Percentiles rank a stretch among this genome's conserved stretches.
These are phyloP conservation scores for Plasmodium chabaudi DNA, from an alignment of 169 alveolate genomes.

Conservation along the genomic window DNA sequence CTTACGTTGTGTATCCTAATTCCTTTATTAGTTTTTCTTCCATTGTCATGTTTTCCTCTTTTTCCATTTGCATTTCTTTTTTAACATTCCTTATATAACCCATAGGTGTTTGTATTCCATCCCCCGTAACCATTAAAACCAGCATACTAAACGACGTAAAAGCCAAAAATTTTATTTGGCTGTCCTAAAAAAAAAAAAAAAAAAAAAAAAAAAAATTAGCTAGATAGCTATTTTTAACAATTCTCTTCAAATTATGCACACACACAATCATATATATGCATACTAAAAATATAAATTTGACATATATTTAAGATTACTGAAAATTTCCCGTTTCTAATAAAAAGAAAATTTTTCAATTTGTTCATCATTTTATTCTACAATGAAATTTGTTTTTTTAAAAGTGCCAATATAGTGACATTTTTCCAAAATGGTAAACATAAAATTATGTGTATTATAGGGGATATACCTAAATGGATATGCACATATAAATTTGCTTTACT, in stretches of 20 bases:
- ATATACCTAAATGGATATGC: too few species aligned
- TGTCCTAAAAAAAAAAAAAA: slow-evolving; percentile 12
- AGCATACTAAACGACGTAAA: slow-evolving; percentile 67
- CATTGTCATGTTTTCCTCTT: slow-evolving; percentile 26
- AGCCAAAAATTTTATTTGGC: slow-evolving; percentile 61
- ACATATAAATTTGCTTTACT: too few species aligned
- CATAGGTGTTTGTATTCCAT: slow-evolving; percentile 69
- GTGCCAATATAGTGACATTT: too few species aligned
- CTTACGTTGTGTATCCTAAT: slow-evolving; percentile 59
- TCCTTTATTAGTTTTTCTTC: slow-evolving; percentile 49
- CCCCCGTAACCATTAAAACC: slow-evolving; percentile 65
- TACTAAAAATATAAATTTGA: neutral
- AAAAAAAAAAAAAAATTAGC: neutral
- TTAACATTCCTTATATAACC: slow-evolving; percentile 47
- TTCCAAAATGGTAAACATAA: too few species aligned
- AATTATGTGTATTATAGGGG: too few species aligned
- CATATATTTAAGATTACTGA: slow-evolving; percentile 31
- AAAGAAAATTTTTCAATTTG: slow-evolving; percentile 50
- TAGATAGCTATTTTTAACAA: neutral
- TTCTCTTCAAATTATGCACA: too few species aligned
- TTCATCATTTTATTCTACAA: slow-evolving; percentile 27
- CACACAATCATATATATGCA: neutral
- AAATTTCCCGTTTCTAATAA: slow-evolving; percentile 72
- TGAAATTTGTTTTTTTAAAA: too few species aligned
- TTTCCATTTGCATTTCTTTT: slow-evolving; percentile 27